Evolutionary conservation across 345 rosid genomes (phyloP), one percentile per base, ranked within the genome.

Genomic region (Citrus sp.): DNA sequence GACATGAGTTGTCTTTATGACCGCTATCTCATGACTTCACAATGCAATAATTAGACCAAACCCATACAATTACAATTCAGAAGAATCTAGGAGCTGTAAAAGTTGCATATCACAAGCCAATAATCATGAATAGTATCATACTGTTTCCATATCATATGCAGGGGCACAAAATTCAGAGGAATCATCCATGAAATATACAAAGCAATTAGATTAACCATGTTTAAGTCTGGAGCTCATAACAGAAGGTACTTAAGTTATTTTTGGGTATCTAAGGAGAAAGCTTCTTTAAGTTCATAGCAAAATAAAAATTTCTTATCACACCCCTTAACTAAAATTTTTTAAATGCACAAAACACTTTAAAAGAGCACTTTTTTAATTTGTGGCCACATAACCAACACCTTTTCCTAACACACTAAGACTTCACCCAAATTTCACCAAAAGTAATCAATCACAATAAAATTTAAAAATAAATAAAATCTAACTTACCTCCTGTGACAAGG

Each of bases 401-500:
- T 30, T 71, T 71, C 9, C 38, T 42, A 25, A 42, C 72, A 69
- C 56, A 69, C 19, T 67, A 30, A 64, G 40, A 46, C 69, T 61
- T 18, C 24, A 28, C 58, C 19, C 38, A 42, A 61, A 74, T 14
- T 59, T n/a, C 69, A 61, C 59, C 6, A 18, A 14, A 13, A 46
- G 70, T 70, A 46, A 25, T 14, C n/a, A 25, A 42, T 46, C 35
- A 66, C 46, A 25, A 46, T 10, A 42, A 61, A 32, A 66, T n/a
- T 51, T 51, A 16, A 65, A 5, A 38, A 37, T 14, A 58, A 35
- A 61, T 27, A 9, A 59, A 10, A 71, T 37, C 58, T 56, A 64
- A 83, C 94, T 78, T 75, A 88, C 99, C 92, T 92, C 93, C 27
- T 85, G 35, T 28, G 91, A 78, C 46, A 66, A 73, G 77, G 98